Evolutionary conservation across 2,329 filamentous ascomycete species (phyloP), one percentile per base, ranked within the genome.

Genomic region (Coniochaeta ligniaria): DNA sequence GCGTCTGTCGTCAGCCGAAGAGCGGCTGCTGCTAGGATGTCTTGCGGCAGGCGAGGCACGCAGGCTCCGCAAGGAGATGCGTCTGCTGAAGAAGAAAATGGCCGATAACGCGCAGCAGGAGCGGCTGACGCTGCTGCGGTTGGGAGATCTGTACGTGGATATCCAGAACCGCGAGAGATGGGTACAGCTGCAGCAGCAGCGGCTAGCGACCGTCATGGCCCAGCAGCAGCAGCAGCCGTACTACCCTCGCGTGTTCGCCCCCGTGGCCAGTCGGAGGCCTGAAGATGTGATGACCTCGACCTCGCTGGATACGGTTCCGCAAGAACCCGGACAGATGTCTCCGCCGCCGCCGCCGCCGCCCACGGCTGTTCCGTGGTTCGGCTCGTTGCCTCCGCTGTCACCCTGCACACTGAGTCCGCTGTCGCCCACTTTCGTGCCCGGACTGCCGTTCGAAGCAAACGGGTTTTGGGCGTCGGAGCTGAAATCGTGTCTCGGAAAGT

Each of bases 141-240:
- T 85, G n/a, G 71, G 75, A 14, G 80, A 84, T 61, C 64, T 85
- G 16, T 73, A 76, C 36, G 69, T 79, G 17, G 80, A 85, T 68
- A 75, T 81, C 16, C 75, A 78, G 64, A 77, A 74, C 43, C 73
- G 75, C 3, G 75, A 78, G 58, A 69, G 75, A 2, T 75, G 73
- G 73, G 65, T 66, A 33, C 70, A 73, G 41, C 67, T 74, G 1
- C 69, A 70, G 47, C 65, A 71, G 41, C 47, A 63, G 57, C 59
- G 63, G 28, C 11, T 11, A 33, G 59, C 50, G 17, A 56, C 35
- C 12, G 4, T 24, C 35, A 35, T 58, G 36, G 35, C 56, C 6
- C 56, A 67, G 17, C 68, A 71, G 58, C 68, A 71, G 58, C 57
- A 64, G 59, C 61, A 65, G 16, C 54, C 31, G 35, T 58, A 43